Conservation (phyloP, 2,329 filamentous ascomycete genomes). For the Paramyrothecium sp. region DNA sequence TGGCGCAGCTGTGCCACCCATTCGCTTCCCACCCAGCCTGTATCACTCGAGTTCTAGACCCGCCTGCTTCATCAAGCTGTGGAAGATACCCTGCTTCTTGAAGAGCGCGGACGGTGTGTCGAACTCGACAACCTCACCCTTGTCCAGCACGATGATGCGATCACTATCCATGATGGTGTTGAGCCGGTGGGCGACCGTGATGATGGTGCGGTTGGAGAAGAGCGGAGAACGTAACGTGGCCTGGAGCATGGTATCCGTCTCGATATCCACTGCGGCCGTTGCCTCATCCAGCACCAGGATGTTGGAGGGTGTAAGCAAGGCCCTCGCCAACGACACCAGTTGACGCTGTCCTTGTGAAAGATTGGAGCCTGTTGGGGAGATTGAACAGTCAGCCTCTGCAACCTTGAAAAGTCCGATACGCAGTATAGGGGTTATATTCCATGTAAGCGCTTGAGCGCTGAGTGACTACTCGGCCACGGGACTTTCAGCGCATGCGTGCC, state of each 20-base stretch:
- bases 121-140: slow-evolving; percentile 88
- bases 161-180: slow-evolving; percentile 93
- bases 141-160: slow-evolving; percentile 89
- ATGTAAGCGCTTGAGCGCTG: slow-evolving; percentile 4
- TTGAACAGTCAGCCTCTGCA: slow-evolving; percentile 8
- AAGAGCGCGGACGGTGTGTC: slow-evolving; percentile 81
- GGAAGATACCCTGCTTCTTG: slow-evolving; percentile 74
- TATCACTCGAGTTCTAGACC: slow-evolving; percentile 59
- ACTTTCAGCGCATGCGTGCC: slow-evolving; percentile 28
- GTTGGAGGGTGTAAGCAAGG: slow-evolving; percentile 91
- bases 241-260: slow-evolving; percentile 68
- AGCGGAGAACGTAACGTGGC: slow-evolving; percentile 60
- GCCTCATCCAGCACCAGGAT: slow-evolving; percentile 97
- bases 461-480: slow-evolving; percentile 21
- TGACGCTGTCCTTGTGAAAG: slow-evolving; percentile 94
- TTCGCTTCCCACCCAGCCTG: background rate
- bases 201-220: slow-evolving; percentile 92
- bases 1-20: background rate
- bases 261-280: slow-evolving; percentile 72
- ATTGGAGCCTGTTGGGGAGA: slow-evolving; percentile 69
- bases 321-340: slow-evolving; percentile 88
- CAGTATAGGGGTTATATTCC: background rate
- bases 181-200: slow-evolving; percentile 96
- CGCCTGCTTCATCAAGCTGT: slow-evolving; percentile 87
- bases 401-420: slow-evolving; percentile 2